These are phyloP conservation scores for Trametes versicolor DNA, from an alignment of 1,284 basidiomycete species.

Conservation along the genomic window DNA sequence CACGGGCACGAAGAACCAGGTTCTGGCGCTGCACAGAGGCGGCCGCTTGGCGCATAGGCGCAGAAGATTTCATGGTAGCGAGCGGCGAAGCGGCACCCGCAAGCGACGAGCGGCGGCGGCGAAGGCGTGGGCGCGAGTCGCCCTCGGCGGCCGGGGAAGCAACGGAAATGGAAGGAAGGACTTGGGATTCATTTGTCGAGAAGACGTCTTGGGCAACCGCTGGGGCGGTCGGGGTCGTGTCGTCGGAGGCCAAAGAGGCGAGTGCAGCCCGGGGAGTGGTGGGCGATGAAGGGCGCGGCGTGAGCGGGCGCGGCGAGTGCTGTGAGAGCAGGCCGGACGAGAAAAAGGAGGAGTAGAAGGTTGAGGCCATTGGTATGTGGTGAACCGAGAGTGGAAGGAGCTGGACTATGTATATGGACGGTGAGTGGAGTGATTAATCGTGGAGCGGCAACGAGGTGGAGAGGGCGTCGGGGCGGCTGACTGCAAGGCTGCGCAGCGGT, in stretches of 20 bases:
- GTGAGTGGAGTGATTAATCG: conserved; percentile 23
- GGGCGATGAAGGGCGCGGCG: conserved; percentile 47
- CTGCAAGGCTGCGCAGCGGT: conserved; percentile 3
- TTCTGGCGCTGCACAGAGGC: conserved; percentile 32
- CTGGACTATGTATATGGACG: conserved; percentile 7
- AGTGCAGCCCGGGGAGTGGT: conserved; percentile 42
- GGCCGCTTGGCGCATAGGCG: conserved; percentile 29
- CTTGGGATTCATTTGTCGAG: conserved; percentile 27
- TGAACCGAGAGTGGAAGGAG: conserved; percentile 7
- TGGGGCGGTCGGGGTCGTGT: conserved; percentile 50
- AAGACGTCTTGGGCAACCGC: conserved; percentile 20
- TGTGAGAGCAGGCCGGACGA: conserved; percentile 66
- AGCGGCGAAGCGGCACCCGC: conserved; percentile 41
- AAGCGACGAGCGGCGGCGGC: conserved; percentile 43
- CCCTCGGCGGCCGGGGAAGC: conserved; percentile 18
- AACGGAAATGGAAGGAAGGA: conserved; percentile 33
- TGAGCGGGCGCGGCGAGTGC: conserved; percentile 37
- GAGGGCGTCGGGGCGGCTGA: background rate
- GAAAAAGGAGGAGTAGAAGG: conserved; percentile 66
- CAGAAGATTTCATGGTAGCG: conserved; percentile 37
- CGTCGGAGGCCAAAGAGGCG: conserved; percentile 37
- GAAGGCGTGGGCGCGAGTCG: conserved; percentile 40
- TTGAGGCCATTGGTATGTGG: conserved; percentile 45
- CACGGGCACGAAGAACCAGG: conserved; percentile 35
- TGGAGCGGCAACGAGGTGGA: conserved; percentile 21